Evolutionary conservation across 2,329 filamentous ascomycete species (phyloP), one percentile per base, ranked within the genome.

Genomic region (Phialocephala sp.): DNA sequence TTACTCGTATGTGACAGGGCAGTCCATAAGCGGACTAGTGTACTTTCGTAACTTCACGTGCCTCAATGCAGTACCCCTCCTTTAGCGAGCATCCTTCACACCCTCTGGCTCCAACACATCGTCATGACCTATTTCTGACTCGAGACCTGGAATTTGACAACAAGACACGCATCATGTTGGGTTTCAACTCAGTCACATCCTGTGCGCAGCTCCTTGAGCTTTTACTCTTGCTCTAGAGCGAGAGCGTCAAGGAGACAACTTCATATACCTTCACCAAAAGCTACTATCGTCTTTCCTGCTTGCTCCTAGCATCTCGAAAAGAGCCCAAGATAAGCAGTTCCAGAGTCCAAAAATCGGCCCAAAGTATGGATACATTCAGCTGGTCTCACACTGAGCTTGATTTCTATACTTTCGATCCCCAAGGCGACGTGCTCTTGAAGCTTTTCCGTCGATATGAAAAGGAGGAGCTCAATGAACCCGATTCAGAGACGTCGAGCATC

Each of bases 341-440:
- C 24, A n/a, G n/a, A 18, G 24, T 12, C 37, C 37, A 41, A 32
- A 12, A 20, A n/a, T 18, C 15, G 5, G 4, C 50, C 18, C 22
- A 4, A 54, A 52, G 8, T 3, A 54, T 54, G 50, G 27, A 35
- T 18, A 15, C 50, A 15, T 35, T 54, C 50, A 32, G 50, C 24
- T 54, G 50, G 50, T 18, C 22, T 35, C 50, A 8, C 32, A 22
- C 24, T 4, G 27, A 18, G 4, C 27, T 35, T 24, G 39, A 58
- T 18, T 24, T 45, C 6, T 36, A 58, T 27, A 24, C 24, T 24
- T 63, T 63, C 35, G 60, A 63, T 20, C 39, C 54, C 8, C 15
- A 37, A 8, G 60, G 60, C 18, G 60, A 63, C 24, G 60, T 63
- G 18, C 60, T 63, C 20, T 39, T 63, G 24, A 54, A 63, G 43